Evolutionary conservation across 495 filamentous ascomycete genomes (phyloP), one percentile per base, ranked within the genome.

Genomic region (Neurospora terricola): DNA sequence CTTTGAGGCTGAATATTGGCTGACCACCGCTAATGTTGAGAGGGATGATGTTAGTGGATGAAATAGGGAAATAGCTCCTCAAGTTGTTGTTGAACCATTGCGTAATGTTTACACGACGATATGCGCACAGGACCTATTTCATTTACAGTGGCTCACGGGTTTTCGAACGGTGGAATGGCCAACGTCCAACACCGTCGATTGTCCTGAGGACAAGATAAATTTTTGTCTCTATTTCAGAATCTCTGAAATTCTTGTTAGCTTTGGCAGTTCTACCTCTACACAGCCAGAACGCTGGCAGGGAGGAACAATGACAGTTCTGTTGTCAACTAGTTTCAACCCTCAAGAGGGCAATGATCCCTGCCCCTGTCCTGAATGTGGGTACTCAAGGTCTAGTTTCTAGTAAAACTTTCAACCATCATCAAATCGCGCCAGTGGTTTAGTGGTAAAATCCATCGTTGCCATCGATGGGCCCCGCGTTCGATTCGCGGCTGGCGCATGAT

Each of bases 361-460:
- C 10, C 45, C 10, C 9, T 54, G 9, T 4, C 7, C 3, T 3
- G 2, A 1, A 0, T 11, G 45, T 14, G 45, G 45, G 45, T 54
- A 54, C 21, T 27, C 27, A 12, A 27, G 10, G 0, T 1, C 10
- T 54, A 27, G 0, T 23, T 27, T 3, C 10, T 12, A 0, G 1
- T 2, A 2, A 27, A 6, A 54, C 2, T 0, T 6, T 27, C 45
- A 54, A 23, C 21, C 23, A 34, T 1, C 23, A 6, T 62, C 23
- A 9, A 62, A 62, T 62, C 54, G 54, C 54, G 54, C 54, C 80
- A 82, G 82, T 84, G 82, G 82, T 84, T 84, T 84, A 84, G 83
- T 84, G 83, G 83, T 84, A 84, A 84, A 84, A 84, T 84, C 81
- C 83, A 84, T 84, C 83, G 83, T 84, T 84, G 83, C 83, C 83